Conservation (phyloP, 352 stramenopile genomes). For the Pythium angustatum region DNA sequence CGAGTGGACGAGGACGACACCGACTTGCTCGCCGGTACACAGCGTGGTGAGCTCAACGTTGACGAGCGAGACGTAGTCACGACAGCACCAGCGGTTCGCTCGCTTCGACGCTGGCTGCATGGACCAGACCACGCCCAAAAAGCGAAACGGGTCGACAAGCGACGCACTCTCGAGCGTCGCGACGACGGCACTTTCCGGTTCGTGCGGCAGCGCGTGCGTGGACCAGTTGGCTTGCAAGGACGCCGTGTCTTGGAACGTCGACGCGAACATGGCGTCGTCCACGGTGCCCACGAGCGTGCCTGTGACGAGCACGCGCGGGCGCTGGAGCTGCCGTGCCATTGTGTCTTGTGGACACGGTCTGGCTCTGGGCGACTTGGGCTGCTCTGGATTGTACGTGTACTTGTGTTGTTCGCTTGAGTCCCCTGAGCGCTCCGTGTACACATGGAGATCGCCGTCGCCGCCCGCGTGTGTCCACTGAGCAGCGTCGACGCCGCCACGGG, state of each 20-base stretch:
- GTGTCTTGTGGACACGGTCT: not conserved
- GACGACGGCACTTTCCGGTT: conserved; percentile 36
- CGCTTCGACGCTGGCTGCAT: not conserved
- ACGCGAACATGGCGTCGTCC: conserved; percentile 55
- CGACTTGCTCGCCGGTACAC: conserved; percentile 42
- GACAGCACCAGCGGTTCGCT: not conserved
- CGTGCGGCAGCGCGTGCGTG: conserved; percentile 35
- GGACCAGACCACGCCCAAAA: conserved; percentile 37
- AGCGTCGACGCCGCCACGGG: conserved; percentile 28
- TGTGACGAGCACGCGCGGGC: conserved; percentile 24
- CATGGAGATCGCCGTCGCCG: too few relatives aligned
- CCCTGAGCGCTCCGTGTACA: too few relatives aligned
- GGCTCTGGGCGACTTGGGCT: not conserved
- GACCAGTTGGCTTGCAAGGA: conserved; percentile 35
- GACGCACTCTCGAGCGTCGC: conserved; percentile 29
- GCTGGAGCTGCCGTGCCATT: not conserved
- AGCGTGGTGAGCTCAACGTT: not conserved
- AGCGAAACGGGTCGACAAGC: conserved; percentile 36
- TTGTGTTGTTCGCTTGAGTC: too few relatives aligned
- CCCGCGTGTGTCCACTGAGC: conserved; percentile 41
- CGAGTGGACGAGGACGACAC: conserved; percentile 52
- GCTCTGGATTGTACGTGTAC: too few relatives aligned
- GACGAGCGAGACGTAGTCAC: conserved; percentile 29
- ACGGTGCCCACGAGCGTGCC: conserved; percentile 41
- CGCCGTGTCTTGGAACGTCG: conserved; percentile 41